Base-by-base conservation (phyloP, 2,329 filamentous ascomycete genomes). In the Xylariaceae sp. region DNA sequence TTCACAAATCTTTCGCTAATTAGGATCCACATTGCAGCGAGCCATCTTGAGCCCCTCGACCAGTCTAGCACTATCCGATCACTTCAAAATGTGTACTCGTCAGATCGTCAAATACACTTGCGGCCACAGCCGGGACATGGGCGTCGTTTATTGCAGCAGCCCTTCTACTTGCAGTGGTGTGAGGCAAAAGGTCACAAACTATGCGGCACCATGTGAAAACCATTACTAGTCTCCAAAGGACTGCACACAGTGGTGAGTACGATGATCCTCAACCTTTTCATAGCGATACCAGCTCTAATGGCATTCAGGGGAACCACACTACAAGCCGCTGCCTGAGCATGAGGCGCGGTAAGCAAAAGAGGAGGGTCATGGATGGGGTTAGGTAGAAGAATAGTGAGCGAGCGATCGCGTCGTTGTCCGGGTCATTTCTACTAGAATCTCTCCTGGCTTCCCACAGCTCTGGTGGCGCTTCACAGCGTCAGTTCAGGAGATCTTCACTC, bases 401-500 rank as follows among this genome's bases (percentile, higher is more conserved):
- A 69, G 67, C 67, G 52, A 69, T 69, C 67, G 67, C 66, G 52
- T 54, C 31, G 36, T 49, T 49, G 33, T 58, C 40, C 34, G 61
- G 61, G 63, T 60, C 56, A 62, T 29, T 58, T 44, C 24, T 49
- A n/a, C 36, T 58, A 39, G 48, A 40, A 54, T 53, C 47, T 46
- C 55, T 58, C 40, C 36, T 60, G n/a, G n/a, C n/a, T 50, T 53
- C 34, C 31, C 21, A 39, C 53, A 47, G 47, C 52, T 56, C 37
- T 60, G 58, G 59, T 39, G 41, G 40, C 34, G 51, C 57, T 55
- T 39, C 57, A 50, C 45, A 46, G 48, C 36, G 59, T 53, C 47
- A 47, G 56, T 21, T 43, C 53, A 48, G 26, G 41, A 49, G 34
- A 17, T 26, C 53, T 37, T 43, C 23, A n/a, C 56, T 39, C 31